Base-by-base conservation (phyloP, 2,329 filamentous ascomycete species). In the Zarea fungicola region DNA sequence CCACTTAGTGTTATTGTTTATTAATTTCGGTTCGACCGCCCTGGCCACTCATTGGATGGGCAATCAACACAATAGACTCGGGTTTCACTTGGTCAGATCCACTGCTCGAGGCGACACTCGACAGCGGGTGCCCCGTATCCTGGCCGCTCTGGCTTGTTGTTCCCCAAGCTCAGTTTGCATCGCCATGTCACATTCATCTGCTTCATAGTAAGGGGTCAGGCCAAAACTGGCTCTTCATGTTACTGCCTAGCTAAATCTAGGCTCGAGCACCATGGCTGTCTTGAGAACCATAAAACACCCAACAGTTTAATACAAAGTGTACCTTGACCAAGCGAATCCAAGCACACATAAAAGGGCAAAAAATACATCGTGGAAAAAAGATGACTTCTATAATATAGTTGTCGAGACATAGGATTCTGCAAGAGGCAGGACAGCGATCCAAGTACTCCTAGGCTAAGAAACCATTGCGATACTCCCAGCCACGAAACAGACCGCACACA, bases 401-500 rank as follows among this genome's bases (percentile, higher is more conserved):
- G 32, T 39, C 40, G 40, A 43, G 40, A 44, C 40, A 45, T 44
- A 39, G 40, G 48, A 44, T 40, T 28, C 32, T 50, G 35, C 48
- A 50, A 40, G 40, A 32, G 23, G 34, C 40, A 48, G 32, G 37
- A 35, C 48, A 50, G 48, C 40, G 39, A 50, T 42, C 40, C 26
- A 16, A 41, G 23, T 28, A n/a, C 48, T 46, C 43, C 37, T 48
- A 42, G 49, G 40, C 43, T 43, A 51, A 42, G 34, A 51, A 48
- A 48, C 37, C 43, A 41, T 41, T 23, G 28, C 22, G 23, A 36
- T 26, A 5, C 23, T 32, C 43, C 34, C 34, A 31, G 28, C 44
- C 31, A 37, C 49, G 44, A 51, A 42, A 51, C 7, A 43, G 44
- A 48, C 39, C 39, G 37, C 43, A 51, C 49, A 51, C 49, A 48